Base-by-base conservation (phyloP, 306 rosid species). In the Betula pendula region DNA sequence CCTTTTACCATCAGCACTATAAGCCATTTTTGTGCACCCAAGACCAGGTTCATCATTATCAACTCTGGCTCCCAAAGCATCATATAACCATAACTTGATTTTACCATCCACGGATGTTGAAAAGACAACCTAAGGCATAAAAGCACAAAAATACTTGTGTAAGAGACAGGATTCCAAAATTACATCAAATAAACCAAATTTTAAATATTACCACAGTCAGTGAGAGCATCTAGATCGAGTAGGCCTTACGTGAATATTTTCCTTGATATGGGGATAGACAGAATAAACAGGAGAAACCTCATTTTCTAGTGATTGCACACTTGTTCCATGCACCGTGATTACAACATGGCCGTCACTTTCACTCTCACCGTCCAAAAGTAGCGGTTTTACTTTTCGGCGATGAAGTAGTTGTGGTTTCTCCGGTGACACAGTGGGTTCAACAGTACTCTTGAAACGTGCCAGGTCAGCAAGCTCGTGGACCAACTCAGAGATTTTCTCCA, bases 371-470 rank as follows among this genome's bases (percentile, higher is more conserved):
- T 87, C 97, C 56, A 75, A 72, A 38, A 82, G 42, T 38, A 38
- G 77, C 35, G 98, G 97, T 14, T 88, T 89, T 49, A 92, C 75
- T 52, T 52, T 86, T 75, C 98, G 93, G 62, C 87, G 82, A 62
- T 92, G 98, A 81, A 95, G 92, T 38, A 89, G 38, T 0, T 67
- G 86, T 67, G 93, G 84, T 58, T 92, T 89, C 75, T 89, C 93
- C 31, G 84, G 85, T 9, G 91, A 85, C 1, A 82, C 89, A 35
- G 66, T 82, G 14, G 84, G 70, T 69, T 87, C 83, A 3, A 43
- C 77, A 29, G 33, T 29, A 3, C 35, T 75, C 80, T 86, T 85
- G 88, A 92, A 95, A 15, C 84, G 78, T 2, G 97, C 97, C 47
- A 81, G 75, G 8, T 71, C 68, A 11, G 98, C 89, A 47, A 95